Evolutionary conservation across 2,329 filamentous ascomycete species (phyloP).

Genomic region (Plectosphaerella sp.): DNA sequence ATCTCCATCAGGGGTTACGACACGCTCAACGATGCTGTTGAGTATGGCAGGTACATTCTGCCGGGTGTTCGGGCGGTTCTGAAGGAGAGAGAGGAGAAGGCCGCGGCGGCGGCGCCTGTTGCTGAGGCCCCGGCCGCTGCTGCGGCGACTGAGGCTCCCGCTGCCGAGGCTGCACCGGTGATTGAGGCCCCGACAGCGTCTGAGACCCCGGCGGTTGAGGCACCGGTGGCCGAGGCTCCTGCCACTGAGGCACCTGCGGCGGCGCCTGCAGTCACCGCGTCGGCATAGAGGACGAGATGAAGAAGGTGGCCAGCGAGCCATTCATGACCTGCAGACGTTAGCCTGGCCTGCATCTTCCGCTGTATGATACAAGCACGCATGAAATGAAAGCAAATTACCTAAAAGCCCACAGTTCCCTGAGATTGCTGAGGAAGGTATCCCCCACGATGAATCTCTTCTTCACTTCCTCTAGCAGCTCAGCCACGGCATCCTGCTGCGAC

Average conservation of each 20-base stretch:
- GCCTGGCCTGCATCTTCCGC: too few relatives aligned
- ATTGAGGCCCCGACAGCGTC: background rate
- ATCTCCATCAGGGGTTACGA: conserved; percentile 60
- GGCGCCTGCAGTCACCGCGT: too few relatives aligned
- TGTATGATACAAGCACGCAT: too few relatives aligned
- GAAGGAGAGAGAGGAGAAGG: conserved; percentile 14
- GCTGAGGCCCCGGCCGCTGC: background rate
- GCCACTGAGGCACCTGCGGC: too few relatives aligned
- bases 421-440: conserved; percentile 4
- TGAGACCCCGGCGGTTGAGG: too few relatives aligned
- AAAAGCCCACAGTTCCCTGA: conserved; percentile 1
- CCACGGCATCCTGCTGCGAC: conserved; percentile 17
- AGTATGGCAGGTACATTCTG: conserved; percentile 53
- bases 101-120: background rate
- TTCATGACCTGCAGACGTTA: too few relatives aligned
- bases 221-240: too few relatives aligned
- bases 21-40: conserved; percentile 54
- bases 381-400: background rate
- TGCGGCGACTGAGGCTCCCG: too few relatives aligned
- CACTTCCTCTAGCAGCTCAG: conserved; percentile 10
- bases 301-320: too few relatives aligned
- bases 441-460: conserved; percentile 2
- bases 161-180: background rate
- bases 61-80: conserved; percentile 40
- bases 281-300: too few relatives aligned